Conservation (phyloP, 345 rosid species). For the Brassica napus region Da-Ae NC_063436.1:12730001-12730500, state of each 20-base stretch:
- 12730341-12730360: constrained; percentile 39
- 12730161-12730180: background rate
- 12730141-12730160: constrained; percentile 22
- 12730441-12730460: constrained; percentile 68
- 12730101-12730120: constrained; percentile 14
- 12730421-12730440: constrained; percentile 32
- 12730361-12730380: constrained; percentile 41
- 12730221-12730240: no score
- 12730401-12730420: no score
- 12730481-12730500: constrained; percentile 72
- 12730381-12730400: no score
- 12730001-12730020: constrained; percentile 53
- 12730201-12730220: no score
- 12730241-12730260: constrained; percentile 69
- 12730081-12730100: no score
- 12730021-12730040: constrained; percentile 45
- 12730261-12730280: constrained; percentile 65
- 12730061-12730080: constrained; percentile 44
- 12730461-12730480: constrained; percentile 90
- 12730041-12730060: constrained; percentile 60
- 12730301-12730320: constrained; percentile 44
- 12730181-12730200: no score
- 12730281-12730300: constrained; percentile 74
- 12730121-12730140: constrained; percentile 40
- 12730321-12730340: constrained; percentile 44